phyloP scores from a whole-genome alignment of 2,329 filamentous ascomycete genomes.

The Hypoxylon sp. region DNA sequence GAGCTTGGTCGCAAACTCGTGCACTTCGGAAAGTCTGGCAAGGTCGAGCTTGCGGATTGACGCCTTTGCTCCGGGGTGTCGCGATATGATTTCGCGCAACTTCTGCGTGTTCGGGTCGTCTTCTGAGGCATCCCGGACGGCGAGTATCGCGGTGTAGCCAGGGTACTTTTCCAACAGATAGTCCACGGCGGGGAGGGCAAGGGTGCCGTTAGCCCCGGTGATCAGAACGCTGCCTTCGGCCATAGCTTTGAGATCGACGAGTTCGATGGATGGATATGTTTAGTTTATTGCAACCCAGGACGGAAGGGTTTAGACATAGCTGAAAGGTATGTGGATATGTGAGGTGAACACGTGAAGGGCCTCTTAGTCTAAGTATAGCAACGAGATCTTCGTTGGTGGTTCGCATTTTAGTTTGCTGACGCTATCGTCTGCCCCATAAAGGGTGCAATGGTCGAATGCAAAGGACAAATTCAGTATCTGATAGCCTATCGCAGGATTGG shows the following conservation, averaged over 20 bases:
- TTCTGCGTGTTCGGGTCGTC: slow-evolving; percentile 49
- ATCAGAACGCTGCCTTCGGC: slow-evolving; percentile 45
- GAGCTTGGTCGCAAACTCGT: slow-evolving; percentile 50
- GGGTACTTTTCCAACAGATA: slow-evolving; percentile 41
- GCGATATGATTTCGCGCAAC: slow-evolving; percentile 43
- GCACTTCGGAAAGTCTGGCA: slow-evolving; percentile 50
- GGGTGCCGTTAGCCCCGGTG: slow-evolving; percentile 56
- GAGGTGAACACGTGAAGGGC: no score
- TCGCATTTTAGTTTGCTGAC: background rate
- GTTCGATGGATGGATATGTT: background rate
- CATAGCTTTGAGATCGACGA: slow-evolving; percentile 4
- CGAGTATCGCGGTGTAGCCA: slow-evolving; percentile 48
- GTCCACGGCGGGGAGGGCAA: slow-evolving; percentile 42
- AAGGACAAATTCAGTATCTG: background rate
- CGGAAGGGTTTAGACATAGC: background rate
- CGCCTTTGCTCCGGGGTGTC: slow-evolving; percentile 54
- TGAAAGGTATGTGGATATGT: background rate
- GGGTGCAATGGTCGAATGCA: background rate
- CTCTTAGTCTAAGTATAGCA: background rate
- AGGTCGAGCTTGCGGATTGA: slow-evolving; percentile 54
- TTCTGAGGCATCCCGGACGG: slow-evolving; percentile 51
- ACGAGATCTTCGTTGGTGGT: background rate
- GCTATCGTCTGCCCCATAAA: background rate
- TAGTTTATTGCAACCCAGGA: background rate
- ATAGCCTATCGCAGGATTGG: slow-evolving; percentile 1